Conservation (phyloP, 305 asterid species). For the Fraxinus greggii region DNA sequence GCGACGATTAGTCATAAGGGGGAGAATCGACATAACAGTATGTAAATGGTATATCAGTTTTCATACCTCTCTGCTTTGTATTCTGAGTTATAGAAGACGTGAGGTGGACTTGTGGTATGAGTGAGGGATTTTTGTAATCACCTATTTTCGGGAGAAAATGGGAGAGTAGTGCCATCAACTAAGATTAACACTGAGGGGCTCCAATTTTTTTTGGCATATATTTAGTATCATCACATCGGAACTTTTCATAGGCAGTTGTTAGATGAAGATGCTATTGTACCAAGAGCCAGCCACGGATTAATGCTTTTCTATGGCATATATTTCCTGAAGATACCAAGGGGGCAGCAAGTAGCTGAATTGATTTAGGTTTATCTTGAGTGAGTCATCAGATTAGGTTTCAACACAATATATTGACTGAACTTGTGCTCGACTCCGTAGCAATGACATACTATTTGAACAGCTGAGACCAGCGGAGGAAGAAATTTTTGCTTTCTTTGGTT, state of each 20-base stretch:
- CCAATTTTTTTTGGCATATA: background rate
- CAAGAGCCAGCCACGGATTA: background rate
- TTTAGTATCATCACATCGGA: background rate
- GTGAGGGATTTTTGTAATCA: background rate
- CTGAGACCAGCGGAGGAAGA: background rate
- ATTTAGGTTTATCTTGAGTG: background rate
- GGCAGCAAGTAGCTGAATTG: background rate
- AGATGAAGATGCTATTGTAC: background rate
- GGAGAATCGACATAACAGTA: background rate
- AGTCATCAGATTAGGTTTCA: background rate
- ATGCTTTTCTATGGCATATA: background rate
- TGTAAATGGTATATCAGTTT: background rate
- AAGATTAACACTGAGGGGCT: background rate
- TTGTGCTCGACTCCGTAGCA: background rate
- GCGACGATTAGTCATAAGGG: background rate
- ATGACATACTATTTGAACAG: background rate
- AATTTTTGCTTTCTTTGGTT: background rate
- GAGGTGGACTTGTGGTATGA: background rate
- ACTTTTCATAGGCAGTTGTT: background rate
- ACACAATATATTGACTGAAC: background rate
- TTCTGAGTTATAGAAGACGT: background rate
- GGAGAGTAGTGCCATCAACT: background rate
- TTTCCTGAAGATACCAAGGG: background rate
- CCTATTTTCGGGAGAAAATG: background rate
- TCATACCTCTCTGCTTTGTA: background rate